Evolutionary conservation across 768 basidiomycete species (phyloP).

Genomic region (Phylloporus sp.): DNA sequence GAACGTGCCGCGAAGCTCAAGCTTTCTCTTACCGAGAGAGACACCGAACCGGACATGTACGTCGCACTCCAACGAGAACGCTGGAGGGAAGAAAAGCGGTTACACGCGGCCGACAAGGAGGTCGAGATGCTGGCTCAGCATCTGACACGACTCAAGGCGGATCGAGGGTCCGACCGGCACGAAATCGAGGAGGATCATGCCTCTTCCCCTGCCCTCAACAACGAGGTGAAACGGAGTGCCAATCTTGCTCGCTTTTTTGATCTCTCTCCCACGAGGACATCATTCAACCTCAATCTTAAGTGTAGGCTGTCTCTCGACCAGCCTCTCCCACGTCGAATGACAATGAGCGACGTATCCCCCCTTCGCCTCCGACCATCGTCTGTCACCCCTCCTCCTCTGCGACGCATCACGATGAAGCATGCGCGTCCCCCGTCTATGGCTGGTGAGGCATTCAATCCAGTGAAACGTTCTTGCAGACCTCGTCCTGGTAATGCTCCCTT

Average conservation of each 20-base stretch:
- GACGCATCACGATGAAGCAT: slow-evolving; percentile 24
- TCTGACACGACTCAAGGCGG: slow-evolving; percentile 29
- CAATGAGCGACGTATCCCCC: slow-evolving; percentile 32
- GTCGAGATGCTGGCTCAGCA: slow-evolving; percentile 34
- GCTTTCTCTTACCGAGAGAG: slow-evolving; percentile 34
- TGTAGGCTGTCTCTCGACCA: slow-evolving; percentile 26
- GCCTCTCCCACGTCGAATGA: slow-evolving; percentile 31
- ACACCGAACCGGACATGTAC: slow-evolving; percentile 35
- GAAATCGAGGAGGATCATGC: slow-evolving; percentile 18
- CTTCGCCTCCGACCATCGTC: slow-evolving; percentile 32
- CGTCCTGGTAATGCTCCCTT: slow-evolving; percentile 14
- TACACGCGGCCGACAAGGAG: slow-evolving; percentile 34
- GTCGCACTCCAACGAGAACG: slow-evolving; percentile 40
- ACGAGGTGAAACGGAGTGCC: slow-evolving; percentile 27
- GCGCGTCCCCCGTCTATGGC: slow-evolving; percentile 24
- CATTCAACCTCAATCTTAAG: slow-evolving; percentile 31
- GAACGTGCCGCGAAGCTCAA: slow-evolving; percentile 40
- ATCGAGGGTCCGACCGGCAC: slow-evolving; percentile 16
- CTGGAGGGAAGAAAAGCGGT: slow-evolving; percentile 48
- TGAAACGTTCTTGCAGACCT: slow-evolving; percentile 27
- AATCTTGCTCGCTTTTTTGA: slow-evolving; percentile 40
- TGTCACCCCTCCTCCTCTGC: slow-evolving; percentile 25
- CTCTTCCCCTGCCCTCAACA: slow-evolving; percentile 14
- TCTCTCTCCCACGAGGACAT: slow-evolving; percentile 30
- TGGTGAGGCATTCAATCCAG: slow-evolving; percentile 25